Evolutionary conservation across 768 basidiomycete species (phyloP), one percentile per base, ranked within the genome.

Genomic region (Leucosporidium scottii): DNA sequence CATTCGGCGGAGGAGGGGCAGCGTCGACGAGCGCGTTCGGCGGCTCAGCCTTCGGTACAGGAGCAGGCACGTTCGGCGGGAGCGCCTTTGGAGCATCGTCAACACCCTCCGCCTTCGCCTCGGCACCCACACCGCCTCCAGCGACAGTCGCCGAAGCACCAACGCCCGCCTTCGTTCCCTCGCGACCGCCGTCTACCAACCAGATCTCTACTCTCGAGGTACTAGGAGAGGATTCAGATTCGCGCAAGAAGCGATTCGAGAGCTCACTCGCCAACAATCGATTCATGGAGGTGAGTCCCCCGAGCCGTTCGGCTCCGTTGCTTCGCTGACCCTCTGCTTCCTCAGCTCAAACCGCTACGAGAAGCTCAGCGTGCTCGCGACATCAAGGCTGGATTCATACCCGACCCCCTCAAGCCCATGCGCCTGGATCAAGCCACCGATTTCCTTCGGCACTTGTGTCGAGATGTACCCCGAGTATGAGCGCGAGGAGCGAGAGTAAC

Each of bases 391-490:
- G 91, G 91, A 9, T 86, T 89, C 75, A 92, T 96, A 84, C 88
- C 90, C 69, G 91, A 91, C 75, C 93, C 92, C 0, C 75, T 83
- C 51, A 86, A 87, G 15, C 86, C 88, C 3, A 87, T 88, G 75
- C 83, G 87, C 20, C 82, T 96, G 3, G 90, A 90, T 73, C 87
- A 94, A 71, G 93, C 93, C 23, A 92, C 93, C 64, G 87, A 87
- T n/a, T 87, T 97, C 77, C 85, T n/a, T 90, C 20, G 93, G 93
- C 28, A 93, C 91, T 1, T 98, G 94, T 75, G 79, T 82, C 80
- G 87, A 90, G 68, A 96, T 97, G 92, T 97, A 93, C 76, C 93
- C 93, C 4, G 85, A 88, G 51, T 96, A 91, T 75, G 94, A 98
- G 78, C 83, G 90, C 31, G 93, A 94, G 77, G 83, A 91, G 71